Conservation (phyloP, 2,329 filamentous ascomycete species). For the Tolypocladium tundrense region DNA sequence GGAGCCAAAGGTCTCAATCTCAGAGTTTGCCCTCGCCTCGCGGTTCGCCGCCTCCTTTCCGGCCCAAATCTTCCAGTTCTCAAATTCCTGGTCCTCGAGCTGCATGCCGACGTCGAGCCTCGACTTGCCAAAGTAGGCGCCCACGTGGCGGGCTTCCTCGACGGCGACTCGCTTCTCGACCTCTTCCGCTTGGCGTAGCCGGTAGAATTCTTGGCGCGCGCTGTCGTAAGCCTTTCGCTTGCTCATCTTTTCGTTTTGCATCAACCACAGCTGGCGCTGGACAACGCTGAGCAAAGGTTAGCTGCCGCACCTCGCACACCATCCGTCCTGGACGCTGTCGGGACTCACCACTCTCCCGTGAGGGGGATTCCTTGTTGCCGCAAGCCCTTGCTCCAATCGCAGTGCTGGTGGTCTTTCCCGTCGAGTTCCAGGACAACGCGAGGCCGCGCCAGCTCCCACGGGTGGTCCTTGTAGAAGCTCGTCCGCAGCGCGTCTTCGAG, state of each 20-base stretch:
- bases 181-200: slow-evolving; percentile 69
- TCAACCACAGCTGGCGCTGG: slow-evolving; percentile 81
- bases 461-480: slow-evolving; percentile 86
- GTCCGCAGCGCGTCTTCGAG: slow-evolving; percentile 73
- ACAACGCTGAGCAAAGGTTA: slow-evolving; percentile 56
- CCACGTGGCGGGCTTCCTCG: slow-evolving; percentile 78
- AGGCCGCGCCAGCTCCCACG: slow-evolving; percentile 91
- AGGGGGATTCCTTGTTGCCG: slow-evolving; percentile 65
- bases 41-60: slow-evolving; percentile 31
- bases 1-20: slow-evolving; percentile 32
- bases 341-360: slow-evolving; percentile 69
- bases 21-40: slow-evolving; percentile 28
- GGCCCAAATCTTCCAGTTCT: slow-evolving; percentile 81
- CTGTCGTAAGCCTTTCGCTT: slow-evolving; percentile 70
- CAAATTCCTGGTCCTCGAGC: slow-evolving; percentile 69
- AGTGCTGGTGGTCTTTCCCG: slow-evolving; percentile 66
- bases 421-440: slow-evolving; percentile 75
- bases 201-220: slow-evolving; percentile 85
- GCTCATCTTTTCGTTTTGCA: slow-evolving; percentile 52
- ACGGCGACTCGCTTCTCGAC: slow-evolving; percentile 71
- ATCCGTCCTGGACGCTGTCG: neutral
- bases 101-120: slow-evolving; percentile 68
- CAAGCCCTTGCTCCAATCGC: slow-evolving; percentile 70
- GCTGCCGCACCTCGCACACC: neutral
- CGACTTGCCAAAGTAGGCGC: slow-evolving; percentile 78